Evolutionary conservation across 176 grass and related monocot genomes (phyloP).

Genomic region (Oryza officinalis): DNA sequence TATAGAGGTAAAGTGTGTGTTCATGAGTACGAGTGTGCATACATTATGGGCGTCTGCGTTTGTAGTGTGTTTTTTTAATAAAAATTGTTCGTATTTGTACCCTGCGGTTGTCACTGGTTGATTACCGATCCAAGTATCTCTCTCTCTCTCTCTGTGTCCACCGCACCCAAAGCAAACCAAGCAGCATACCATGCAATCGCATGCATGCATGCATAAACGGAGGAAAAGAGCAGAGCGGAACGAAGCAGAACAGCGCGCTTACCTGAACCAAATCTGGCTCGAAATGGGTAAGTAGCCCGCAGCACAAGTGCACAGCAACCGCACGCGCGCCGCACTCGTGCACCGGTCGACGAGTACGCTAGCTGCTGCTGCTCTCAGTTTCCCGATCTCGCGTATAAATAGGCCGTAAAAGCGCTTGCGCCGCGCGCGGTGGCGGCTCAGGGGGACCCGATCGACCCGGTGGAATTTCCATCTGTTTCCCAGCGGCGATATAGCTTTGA

Average conservation of each 20-base stretch:
- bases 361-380: not conserved
- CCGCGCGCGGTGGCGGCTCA: too few relatives aligned
- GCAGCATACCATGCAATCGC: not conserved
- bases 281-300: too few relatives aligned
- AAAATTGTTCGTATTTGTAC: too few relatives aligned
- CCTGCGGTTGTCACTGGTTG: not conserved
- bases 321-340: not conserved
- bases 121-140: too few relatives aligned
- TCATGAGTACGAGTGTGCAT: too few relatives aligned
- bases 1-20: too few relatives aligned
- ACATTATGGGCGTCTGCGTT: too few relatives aligned
- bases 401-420: not conserved
- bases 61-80: too few relatives aligned
- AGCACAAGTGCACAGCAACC: too few relatives aligned
- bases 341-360: not conserved
- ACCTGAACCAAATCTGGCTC: slow-evolving; percentile 24
- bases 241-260: not conserved
- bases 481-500: too few relatives aligned
- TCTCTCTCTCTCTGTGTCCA: too few relatives aligned
- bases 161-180: not conserved
- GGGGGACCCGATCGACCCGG: too few relatives aligned
- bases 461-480: not conserved
- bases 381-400: not conserved
- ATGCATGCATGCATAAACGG: not conserved
- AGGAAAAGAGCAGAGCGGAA: not conserved